These are phyloP conservation scores for Cryphonectria parasitica DNA, from an alignment of 2,329 filamentous ascomycete species.

Conservation along the genomic window DNA sequence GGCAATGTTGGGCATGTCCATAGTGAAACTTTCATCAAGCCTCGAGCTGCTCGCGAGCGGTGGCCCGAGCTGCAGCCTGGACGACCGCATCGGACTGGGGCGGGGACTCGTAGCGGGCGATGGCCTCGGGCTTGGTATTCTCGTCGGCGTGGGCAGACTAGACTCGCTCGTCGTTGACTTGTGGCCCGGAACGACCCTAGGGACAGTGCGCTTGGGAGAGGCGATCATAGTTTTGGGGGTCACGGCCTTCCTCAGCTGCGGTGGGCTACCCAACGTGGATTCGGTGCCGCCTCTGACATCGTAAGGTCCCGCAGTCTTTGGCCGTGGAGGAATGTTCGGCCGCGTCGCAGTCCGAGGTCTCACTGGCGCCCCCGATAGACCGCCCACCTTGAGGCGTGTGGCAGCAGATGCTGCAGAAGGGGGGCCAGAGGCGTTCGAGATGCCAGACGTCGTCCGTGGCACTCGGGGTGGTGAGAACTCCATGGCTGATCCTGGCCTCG, in stretches of 20 bases:
- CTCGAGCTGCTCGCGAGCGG: slow-evolving; percentile 47
- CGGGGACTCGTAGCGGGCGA: slow-evolving; percentile 43
- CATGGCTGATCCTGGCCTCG: slow-evolving; percentile 67
- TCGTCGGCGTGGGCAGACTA: slow-evolving; percentile 51
- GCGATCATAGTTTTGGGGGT: slow-evolving; percentile 56
- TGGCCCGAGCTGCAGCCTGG: slow-evolving; percentile 28
- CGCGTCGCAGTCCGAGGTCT: slow-evolving; percentile 58
- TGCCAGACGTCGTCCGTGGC: slow-evolving; percentile 43
- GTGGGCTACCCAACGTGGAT: slow-evolving; percentile 21
- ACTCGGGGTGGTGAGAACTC: slow-evolving; percentile 59
- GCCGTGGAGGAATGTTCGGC: slow-evolving; percentile 61
- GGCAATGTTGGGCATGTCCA: slow-evolving; percentile 54
- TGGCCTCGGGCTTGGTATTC: slow-evolving; percentile 39
- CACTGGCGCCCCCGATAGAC: slow-evolving; percentile 67
- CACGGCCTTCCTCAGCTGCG: slow-evolving; percentile 46
- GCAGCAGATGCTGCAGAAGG: slow-evolving; percentile 39
- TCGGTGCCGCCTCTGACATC: slow-evolving; percentile 52
- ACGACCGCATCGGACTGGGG: slow-evolving; percentile 14
- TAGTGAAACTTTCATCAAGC: slow-evolving; percentile 57
- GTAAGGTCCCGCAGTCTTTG: slow-evolving; percentile 68
- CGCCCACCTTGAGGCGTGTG: slow-evolving; percentile 47
- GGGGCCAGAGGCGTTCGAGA: slow-evolving; percentile 39
- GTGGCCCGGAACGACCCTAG: slow-evolving; percentile 53
- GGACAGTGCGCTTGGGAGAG: slow-evolving; percentile 56
- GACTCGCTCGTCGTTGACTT: slow-evolving; percentile 56